A percentile compares a stretch with the other conserved stretches of the same genome.
phyloP scores from a whole-genome alignment of 352 stramenopile genomes.

The Phytophthora pisi region DNA sequence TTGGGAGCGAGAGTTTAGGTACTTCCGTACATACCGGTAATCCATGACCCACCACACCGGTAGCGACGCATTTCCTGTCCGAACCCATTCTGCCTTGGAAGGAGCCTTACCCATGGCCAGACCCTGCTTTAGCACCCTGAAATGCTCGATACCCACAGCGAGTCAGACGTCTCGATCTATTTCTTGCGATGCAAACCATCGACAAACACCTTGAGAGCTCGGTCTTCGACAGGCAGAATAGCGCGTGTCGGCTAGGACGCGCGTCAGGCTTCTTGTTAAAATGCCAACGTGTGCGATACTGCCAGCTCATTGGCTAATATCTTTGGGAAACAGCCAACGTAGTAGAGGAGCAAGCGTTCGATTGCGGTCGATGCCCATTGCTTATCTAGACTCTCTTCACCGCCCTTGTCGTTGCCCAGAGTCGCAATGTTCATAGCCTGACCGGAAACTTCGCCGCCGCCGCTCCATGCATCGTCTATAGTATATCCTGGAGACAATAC shows the following conservation, averaged over 20 bases:
- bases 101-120: neutral
- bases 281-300: neutral
- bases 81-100: constrained; percentile 7
- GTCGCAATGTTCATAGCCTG: too few relatives aligned
- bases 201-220: constrained; percentile 17
- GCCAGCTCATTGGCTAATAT: constrained; percentile 11
- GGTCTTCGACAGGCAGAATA: constrained; percentile 7
- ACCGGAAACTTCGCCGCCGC: neutral
- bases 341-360: neutral
- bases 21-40: constrained; percentile 23
- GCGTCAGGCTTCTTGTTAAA: constrained; percentile 19
- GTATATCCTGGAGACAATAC: constrained; percentile 1
- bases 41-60: constrained; percentile 25
- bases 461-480: neutral
- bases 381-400: too few relatives aligned
- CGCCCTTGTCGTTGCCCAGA: too few relatives aligned
- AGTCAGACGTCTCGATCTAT: constrained; percentile 20
- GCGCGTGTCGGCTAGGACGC: constrained; percentile 5
- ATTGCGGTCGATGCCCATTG: neutral
- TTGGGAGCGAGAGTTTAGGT: constrained; percentile 12
- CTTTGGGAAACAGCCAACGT: constrained; percentile 1
- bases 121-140: constrained; percentile 20
- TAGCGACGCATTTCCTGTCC: neutral
- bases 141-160: constrained; percentile 25
- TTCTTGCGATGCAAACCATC: constrained; percentile 9